These are phyloP conservation scores for Moesziomyces parantarcticus DNA, from an alignment of 1,284 basidiomycete genomes.

Conservation along the genomic window DNA sequence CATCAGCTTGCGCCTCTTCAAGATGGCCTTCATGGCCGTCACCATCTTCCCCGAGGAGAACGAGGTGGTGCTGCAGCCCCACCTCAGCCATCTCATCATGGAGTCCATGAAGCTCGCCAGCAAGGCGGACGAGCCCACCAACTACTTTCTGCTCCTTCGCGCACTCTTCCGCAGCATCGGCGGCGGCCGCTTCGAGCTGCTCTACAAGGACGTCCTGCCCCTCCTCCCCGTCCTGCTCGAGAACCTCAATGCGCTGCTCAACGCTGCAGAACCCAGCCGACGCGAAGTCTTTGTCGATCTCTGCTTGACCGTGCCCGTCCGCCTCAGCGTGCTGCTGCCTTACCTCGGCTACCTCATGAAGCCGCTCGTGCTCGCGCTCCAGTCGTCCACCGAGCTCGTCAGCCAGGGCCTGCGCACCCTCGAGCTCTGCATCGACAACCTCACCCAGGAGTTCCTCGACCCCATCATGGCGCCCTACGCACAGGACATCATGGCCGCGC, in stretches of 20 bases:
- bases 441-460: slow-evolving; percentile 97
- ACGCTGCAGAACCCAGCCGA: slow-evolving; percentile 61
- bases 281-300: slow-evolving; percentile 83
- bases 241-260: slow-evolving; percentile 77
- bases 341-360: slow-evolving; percentile 97
- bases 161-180: slow-evolving; percentile 97
- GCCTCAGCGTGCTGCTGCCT: slow-evolving; percentile 93
- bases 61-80: slow-evolving; percentile 90
- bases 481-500: slow-evolving; percentile 90
- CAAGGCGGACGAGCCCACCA: slow-evolving; percentile 87
- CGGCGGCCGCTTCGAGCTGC: slow-evolving; percentile 91
- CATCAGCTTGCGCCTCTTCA: slow-evolving; percentile 89
- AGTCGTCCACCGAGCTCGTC: slow-evolving; percentile 83
- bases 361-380: slow-evolving; percentile 89
- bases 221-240: slow-evolving; percentile 97
- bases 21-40: slow-evolving; percentile 94
- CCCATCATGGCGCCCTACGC: slow-evolving; percentile 85
- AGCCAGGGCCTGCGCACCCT: slow-evolving; percentile 95
- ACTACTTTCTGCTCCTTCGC: slow-evolving; percentile 94
- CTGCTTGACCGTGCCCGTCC: slow-evolving; percentile 94
- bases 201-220: slow-evolving; percentile 97
- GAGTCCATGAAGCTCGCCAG: slow-evolving; percentile 94
- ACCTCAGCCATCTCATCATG: slow-evolving; percentile 94
- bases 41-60: slow-evolving; percentile 81
- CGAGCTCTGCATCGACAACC: slow-evolving; percentile 99